Conservation (phyloP, 352 stramenopile genomes). For the Sclerospora graminicola region DNA sequence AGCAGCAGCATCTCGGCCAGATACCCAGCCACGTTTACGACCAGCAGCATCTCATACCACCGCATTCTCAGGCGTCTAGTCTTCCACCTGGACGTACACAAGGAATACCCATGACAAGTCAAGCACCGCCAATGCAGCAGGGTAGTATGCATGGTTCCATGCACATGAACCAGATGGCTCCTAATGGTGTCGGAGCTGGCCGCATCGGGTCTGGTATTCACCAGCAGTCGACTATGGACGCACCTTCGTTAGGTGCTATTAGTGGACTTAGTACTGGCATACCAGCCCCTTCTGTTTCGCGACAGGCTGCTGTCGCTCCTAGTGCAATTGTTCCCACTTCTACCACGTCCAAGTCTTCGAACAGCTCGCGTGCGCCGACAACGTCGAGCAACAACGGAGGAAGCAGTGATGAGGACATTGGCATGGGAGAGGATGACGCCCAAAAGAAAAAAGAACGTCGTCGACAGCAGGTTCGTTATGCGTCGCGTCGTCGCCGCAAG, state of each 20-base stretch:
- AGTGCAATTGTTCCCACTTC: conserved; percentile 32
- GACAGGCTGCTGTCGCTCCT: conserved; percentile 13
- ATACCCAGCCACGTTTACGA: conserved; percentile 52
- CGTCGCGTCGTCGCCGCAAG: conserved; percentile 64
- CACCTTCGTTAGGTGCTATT: neutral
- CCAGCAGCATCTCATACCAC: conserved; percentile 43
- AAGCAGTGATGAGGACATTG: conserved; percentile 45
- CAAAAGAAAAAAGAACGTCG: conserved; percentile 78
- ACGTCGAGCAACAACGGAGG: conserved; percentile 37
- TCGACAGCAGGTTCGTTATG: conserved; percentile 68
- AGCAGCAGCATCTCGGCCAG: conserved; percentile 38
- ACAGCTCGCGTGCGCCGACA: conserved; percentile 30
- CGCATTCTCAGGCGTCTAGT: conserved; percentile 22
- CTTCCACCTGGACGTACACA: conserved; percentile 16
- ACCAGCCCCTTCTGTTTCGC: conserved; percentile 2
- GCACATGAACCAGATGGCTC: conserved; percentile 25
- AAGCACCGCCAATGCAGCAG: conserved; percentile 28
- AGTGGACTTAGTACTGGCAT: conserved; percentile 7
- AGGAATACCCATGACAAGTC: conserved; percentile 18
- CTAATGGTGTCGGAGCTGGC: conserved; percentile 3
- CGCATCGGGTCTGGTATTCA: conserved; percentile 19
- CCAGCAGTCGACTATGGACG: conserved; percentile 12
- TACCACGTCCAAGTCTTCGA: conserved; percentile 14
- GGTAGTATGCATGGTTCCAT: conserved; percentile 15
- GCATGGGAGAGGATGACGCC: conserved; percentile 36